These are phyloP conservation scores for Phoenix roebelenii DNA, from an alignment of 176 grass and related monocot genomes.

Conservation along the genomic window DNA sequence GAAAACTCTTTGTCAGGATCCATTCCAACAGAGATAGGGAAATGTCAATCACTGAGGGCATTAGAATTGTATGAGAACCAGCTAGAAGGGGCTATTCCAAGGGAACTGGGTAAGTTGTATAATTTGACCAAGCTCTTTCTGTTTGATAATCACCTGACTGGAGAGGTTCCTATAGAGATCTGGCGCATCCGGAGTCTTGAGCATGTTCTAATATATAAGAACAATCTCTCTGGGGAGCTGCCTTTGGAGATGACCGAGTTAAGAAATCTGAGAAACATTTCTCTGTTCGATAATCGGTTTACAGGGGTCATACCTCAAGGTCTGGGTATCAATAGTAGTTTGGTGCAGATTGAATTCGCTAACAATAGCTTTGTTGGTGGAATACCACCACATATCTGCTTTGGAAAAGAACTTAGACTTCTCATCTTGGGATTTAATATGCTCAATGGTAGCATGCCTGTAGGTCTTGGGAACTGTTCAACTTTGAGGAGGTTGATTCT, in stretches of 20 bases:
- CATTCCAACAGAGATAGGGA: slow-evolving; percentile 54
- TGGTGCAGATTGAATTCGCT: slow-evolving; percentile 31
- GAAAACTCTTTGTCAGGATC: slow-evolving; percentile 56
- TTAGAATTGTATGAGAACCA: slow-evolving; percentile 49
- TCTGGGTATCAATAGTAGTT: slow-evolving; percentile 40
- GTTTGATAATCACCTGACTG: slow-evolving; percentile 29
- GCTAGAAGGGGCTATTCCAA: slow-evolving; percentile 41
- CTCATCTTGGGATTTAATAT: slow-evolving; percentile 48
- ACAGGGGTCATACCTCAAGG: slow-evolving; percentile 42
- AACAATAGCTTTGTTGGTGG: slow-evolving; percentile 48
- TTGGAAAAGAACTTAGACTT: slow-evolving; percentile 37
- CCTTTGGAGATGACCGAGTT: slow-evolving; percentile 38
- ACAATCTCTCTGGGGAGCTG: slow-evolving; percentile 33
- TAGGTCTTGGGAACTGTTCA: slow-evolving; percentile 34
- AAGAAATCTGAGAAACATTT: slow-evolving; percentile 37
- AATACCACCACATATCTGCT: slow-evolving; percentile 66
- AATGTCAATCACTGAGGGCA: slow-evolving; percentile 17
- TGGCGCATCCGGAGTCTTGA: slow-evolving; percentile 47
- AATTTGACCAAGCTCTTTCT: slow-evolving; percentile 32
- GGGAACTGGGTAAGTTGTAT: slow-evolving; percentile 31
- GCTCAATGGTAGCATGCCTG: slow-evolving; percentile 64
- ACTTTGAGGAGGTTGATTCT: slow-evolving; percentile 42
- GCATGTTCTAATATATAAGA: slow-evolving; percentile 29
- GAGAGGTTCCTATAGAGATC: slow-evolving; percentile 52
- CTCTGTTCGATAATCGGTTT: slow-evolving; percentile 42